Base-by-base conservation (phyloP, 495 filamentous ascomycete genomes). In the Parathielavia appendiculata region DNA sequence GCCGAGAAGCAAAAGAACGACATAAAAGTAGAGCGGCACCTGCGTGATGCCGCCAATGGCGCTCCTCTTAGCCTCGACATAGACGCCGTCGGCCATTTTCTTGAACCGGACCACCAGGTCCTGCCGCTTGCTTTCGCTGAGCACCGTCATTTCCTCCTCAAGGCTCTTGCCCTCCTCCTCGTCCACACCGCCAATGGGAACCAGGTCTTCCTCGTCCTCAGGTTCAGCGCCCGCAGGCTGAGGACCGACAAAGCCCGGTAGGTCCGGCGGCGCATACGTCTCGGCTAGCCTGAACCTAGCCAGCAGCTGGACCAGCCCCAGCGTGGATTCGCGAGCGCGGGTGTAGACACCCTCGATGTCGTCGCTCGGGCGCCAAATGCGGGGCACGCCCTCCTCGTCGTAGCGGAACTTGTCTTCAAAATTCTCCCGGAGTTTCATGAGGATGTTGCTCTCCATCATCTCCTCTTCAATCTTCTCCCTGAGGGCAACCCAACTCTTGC, bases 361-460 rank as follows among this genome's bases (percentile, higher is more conserved):
- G 69, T 98, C 93, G 0, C 87, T 92, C 2, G 93, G 93, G 20
- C 95, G 86, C 93, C 93, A 98, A 66, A 98, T 96, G 39, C 93
- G 80, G 5, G 93, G 93, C 4, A 98, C 95, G 38, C 95, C 95
- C 14, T 83, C 85, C 48, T 95, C 92, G 61, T 98, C 95, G 65
- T 98, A 98, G 56, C 93, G 88, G 81, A 98, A 98, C 69, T 95
- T 96, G 74, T 98, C 93, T 66, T 98, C 93, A 62, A 98, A 98
- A 72, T 97, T 97, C 74, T 98, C 93, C 8, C 93, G 86, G 32
- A 98, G 81, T 72, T 98, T 98, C 58, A 98, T 81, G 9, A 98
- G 75, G 52, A 98, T 81, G 68, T 97, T 98, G 57, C 92, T 92
- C 72, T 97, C 93, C 81, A 92, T 92, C 71, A 97, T 90, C 71